Evolutionary conservation across 2,329 filamentous ascomycete genomes (phyloP), one percentile per base, ranked within the genome.

Genomic region (Epichloe typhina): DNA sequence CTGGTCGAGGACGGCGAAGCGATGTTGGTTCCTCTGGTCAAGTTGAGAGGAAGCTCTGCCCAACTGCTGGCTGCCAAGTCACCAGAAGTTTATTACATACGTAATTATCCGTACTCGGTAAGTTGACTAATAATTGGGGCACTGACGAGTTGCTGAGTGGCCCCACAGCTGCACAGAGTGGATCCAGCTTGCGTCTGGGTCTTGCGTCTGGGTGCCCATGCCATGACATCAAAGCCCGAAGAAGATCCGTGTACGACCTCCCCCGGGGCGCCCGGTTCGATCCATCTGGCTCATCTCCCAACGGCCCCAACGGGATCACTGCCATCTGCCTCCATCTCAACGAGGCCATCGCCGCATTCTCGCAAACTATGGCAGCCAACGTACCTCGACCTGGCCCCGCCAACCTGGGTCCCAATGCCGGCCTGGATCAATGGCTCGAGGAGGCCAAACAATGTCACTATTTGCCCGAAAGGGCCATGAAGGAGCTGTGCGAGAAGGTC

Each of bases 401-500:
- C 53, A 88, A 86, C 60, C 74, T 97, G 57, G 82, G 82, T 56
- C 81, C 86, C 52, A 87, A 88, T 66, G 87, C 90, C 39, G 88
- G 88, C 13, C 82, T 94, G 36, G 88, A 96, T 66, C 90, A 97
- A 72, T 98, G 93, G 93, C 78, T 98, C 35, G 87, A 93, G 65
- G 87, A 94, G 68, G 93, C 93, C 43, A 96, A 95, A 70, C 86
- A 93, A 69, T 97, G 93, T 72, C 93, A 95, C 68, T 96, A 97
- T 67, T 79, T 98, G 49, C 93, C 93, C 47, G 93, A 98, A 71
- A 73, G 84, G 55, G 88, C 94, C 63, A 98, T 98, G 93, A 98
- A 98, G 76, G 87, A 95, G 68, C 78, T 98, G 46, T 98, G 93
- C 68, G 93, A 98, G 73, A 95, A 95, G 65, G 93, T 97, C 54